Conservation (phyloP, 106 monocot genomes). For the Hemerocallis citrina region DNA sequence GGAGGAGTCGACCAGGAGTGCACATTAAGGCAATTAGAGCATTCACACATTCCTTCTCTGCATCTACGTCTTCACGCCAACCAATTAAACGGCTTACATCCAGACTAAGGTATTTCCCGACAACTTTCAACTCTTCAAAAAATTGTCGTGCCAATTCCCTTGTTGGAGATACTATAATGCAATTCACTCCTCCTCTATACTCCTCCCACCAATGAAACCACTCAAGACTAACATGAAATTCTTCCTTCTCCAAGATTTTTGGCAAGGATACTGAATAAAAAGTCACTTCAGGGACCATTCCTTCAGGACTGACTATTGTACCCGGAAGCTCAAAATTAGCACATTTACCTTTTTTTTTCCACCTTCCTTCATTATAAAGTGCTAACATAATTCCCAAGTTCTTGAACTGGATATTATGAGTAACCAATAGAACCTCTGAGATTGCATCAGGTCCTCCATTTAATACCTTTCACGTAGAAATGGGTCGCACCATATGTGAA, state of each 20-base stretch:
- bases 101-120: slow-evolving; percentile 67
- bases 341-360: too few relatives aligned
- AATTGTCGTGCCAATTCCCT: slow-evolving; percentile 81
- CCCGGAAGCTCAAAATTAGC: slow-evolving; percentile 36
- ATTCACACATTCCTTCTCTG: slow-evolving; percentile 67
- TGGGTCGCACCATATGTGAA: too few relatives aligned
- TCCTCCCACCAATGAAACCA: too few relatives aligned
- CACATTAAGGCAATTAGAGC: slow-evolving; percentile 67
- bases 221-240: too few relatives aligned
- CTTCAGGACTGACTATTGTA: slow-evolving; percentile 35
- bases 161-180: slow-evolving; percentile 82
- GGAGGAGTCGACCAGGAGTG: slow-evolving; percentile 81
- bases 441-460: slow-evolving; percentile 47
- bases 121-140: slow-evolving; percentile 65
- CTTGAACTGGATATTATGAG: slow-evolving; percentile 64
- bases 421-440: slow-evolving; percentile 58
- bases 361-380: slow-evolving; percentile 55
- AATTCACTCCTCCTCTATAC: slow-evolving; percentile 79
- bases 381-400: slow-evolving; percentile 67
- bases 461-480: too few relatives aligned
- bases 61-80: slow-evolving; percentile 71
- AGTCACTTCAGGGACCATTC: slow-evolving; percentile 55
- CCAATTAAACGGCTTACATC: slow-evolving; percentile 80
- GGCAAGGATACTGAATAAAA: slow-evolving; percentile 65
- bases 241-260: slow-evolving; percentile 45